Conservation (phyloP, 768 basidiomycete species). For the Psilocybe subaeruginosa region DNA sequence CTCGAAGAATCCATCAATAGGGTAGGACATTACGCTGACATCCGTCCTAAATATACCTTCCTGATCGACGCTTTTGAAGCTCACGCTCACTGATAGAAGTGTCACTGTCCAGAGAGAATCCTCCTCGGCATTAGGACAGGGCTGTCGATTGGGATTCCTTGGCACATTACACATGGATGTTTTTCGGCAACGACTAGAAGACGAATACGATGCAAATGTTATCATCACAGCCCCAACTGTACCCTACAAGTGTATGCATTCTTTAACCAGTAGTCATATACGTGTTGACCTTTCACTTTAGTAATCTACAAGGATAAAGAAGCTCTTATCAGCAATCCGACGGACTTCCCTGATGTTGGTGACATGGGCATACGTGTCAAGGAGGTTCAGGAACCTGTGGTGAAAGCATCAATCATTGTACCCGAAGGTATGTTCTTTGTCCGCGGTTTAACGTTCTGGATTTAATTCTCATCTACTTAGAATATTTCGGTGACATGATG, state of each 20-base stretch:
- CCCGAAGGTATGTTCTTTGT: slow-evolving; percentile 69
- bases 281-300: slow-evolving; percentile 31
- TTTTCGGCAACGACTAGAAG: slow-evolving; percentile 93
- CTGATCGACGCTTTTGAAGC: slow-evolving; percentile 37
- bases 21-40: slow-evolving; percentile 44
- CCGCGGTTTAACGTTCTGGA: neutral
- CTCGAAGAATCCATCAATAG: slow-evolving; percentile 95
- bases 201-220: slow-evolving; percentile 93
- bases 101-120: slow-evolving; percentile 92
- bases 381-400: slow-evolving; percentile 89
- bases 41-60: slow-evolving; percentile 16
- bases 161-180: slow-evolving; percentile 98
- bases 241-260: slow-evolving; percentile 64
- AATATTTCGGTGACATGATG: slow-evolving; percentile 97
- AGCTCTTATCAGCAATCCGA: slow-evolving; percentile 85
- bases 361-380: slow-evolving; percentile 65
- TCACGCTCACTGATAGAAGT: slow-evolving; percentile 85
- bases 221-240: slow-evolving; percentile 97
- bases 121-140: slow-evolving; percentile 93
- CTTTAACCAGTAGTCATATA: slow-evolving; percentile 1
- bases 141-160: slow-evolving; percentile 92
- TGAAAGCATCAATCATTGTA: slow-evolving; percentile 91
- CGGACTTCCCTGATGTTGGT: slow-evolving; percentile 87
- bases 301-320: slow-evolving; percentile 74
- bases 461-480: slow-evolving; percentile 38